A percentile compares a stretch with the other conserved stretches of the same genome.
Conservation (phyloP, 805 yeast species). For the Starmerella lactis-condensi region DNA sequence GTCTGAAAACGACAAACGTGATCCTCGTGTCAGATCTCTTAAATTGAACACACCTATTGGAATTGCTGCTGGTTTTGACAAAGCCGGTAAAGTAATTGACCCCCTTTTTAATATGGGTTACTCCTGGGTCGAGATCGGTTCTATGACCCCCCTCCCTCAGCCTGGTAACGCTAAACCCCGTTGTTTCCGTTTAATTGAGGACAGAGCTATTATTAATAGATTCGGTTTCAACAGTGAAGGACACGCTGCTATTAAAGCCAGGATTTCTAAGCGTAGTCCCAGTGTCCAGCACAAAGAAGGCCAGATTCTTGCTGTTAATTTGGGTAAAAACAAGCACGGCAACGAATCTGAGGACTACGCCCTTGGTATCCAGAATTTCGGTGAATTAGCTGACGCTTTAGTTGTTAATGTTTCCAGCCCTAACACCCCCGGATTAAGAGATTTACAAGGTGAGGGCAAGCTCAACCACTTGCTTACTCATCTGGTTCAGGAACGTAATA, state of each 20-base stretch:
- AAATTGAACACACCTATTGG: conserved; percentile 63
- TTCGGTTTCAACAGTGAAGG: conserved; percentile 92
- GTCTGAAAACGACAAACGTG: conserved; percentile 8
- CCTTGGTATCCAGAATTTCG: conserved; percentile 64
- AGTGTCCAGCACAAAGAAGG: conserved; percentile 2
- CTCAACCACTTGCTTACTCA: conserved; percentile 46
- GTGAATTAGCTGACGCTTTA: conserved; percentile 69
- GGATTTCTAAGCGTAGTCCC: conserved; percentile 14
- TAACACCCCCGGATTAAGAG: conserved; percentile 87
- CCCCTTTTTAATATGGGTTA: conserved; percentile 61
- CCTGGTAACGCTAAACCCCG: conserved; percentile 91
- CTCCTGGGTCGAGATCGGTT: conserved; percentile 80
- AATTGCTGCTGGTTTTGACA: conserved; percentile 89
- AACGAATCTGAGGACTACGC: conserved; percentile 78
- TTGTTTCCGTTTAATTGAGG: conserved; percentile 67
- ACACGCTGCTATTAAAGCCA: conserved; percentile 51
- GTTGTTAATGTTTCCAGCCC: conserved; percentile 89
- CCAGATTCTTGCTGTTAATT: conserved; percentile 52
- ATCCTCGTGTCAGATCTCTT: conserved; percentile 18
- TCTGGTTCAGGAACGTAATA: conserved; percentile 53
- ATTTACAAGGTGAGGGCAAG: conserved; percentile 59
- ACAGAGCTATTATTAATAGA: conserved; percentile 81
- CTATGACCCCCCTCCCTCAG: conserved; percentile 82
- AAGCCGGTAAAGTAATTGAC: conserved; percentile 82
- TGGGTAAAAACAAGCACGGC: conserved; percentile 85